A percentile compares a stretch with the other conserved stretches of the same genome.
These are phyloP conservation scores for Arabidopsis thaliana DNA, from an alignment of 345 rosid genomes.

Conservation along the genomic window TAIR10.1 NC_003075.7:14655001-14655500, in stretches of 20 bases:
- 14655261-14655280: conserved; percentile 12
- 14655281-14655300: conserved; percentile 21
- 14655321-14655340: conserved; percentile 18
- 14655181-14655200: neutral
- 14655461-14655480: conserved; percentile 42
- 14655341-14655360: neutral
- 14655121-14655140: neutral
- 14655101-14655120: neutral
- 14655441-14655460: conserved; percentile 33
- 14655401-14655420: conserved; percentile 4
- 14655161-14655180: neutral
- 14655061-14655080: neutral
- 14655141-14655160: neutral
- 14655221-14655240: conserved; percentile 8
- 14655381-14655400: neutral
- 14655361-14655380: neutral
- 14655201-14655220: neutral
- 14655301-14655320: conserved; percentile 1
- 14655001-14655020: conserved; percentile 14
- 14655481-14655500: conserved; percentile 29
- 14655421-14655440: conserved; percentile 35
- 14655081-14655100: neutral
- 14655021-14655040: conserved; percentile 6
- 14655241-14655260: neutral
- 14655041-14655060: neutral